These are phyloP conservation scores for Moesziomyces globuligerus DNA, from an alignment of 1,284 basidiomycete genomes.

Conservation along the genomic window DNA sequence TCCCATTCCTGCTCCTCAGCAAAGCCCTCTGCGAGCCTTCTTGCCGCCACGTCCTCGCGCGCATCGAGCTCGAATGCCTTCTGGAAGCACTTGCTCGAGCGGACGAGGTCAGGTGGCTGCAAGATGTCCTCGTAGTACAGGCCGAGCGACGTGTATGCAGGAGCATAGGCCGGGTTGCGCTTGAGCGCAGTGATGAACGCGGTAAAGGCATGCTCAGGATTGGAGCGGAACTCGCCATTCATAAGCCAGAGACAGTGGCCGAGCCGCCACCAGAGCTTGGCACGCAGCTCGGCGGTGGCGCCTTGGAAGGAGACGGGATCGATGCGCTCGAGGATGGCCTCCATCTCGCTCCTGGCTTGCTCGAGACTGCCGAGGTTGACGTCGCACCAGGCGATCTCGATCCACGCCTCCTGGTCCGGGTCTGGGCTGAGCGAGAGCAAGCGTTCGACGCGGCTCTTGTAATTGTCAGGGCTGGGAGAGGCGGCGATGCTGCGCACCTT, in stretches of 20 bases:
- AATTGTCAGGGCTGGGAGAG: slow-evolving; percentile 15
- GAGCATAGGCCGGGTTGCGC: slow-evolving; percentile 79
- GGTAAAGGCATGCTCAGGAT: slow-evolving; percentile 67
- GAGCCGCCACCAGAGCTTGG: slow-evolving; percentile 84
- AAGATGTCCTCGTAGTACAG: slow-evolving; percentile 82
- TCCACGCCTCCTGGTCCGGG: slow-evolving; percentile 76
- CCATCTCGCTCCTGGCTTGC: slow-evolving; percentile 73
- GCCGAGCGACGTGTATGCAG: slow-evolving; percentile 92
- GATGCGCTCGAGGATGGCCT: slow-evolving; percentile 73
- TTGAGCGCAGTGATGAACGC: slow-evolving; percentile 86
- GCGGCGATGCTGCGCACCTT: slow-evolving; percentile 57
- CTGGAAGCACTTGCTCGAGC: slow-evolving; percentile 95
- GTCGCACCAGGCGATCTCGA: slow-evolving; percentile 88
- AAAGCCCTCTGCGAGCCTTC: slow-evolving; percentile 84
- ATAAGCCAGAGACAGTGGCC: slow-evolving; percentile 82
- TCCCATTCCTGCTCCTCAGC: slow-evolving; percentile 96
- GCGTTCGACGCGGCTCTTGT: slow-evolving; percentile 63
- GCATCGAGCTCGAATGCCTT: slow-evolving; percentile 98
- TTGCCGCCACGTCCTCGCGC: slow-evolving; percentile 84
- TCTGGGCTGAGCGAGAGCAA: slow-evolving; percentile 67
- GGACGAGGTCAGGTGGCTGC: slow-evolving; percentile 79
- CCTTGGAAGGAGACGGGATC: slow-evolving; percentile 66
- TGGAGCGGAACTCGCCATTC: slow-evolving; percentile 71
- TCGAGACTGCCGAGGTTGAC: slow-evolving; percentile 74
- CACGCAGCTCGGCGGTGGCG: slow-evolving; percentile 69